phyloP scores from a whole-genome alignment of 1,139 yeast genomes.

The Saccharomycopsis crataegensis region DNA sequence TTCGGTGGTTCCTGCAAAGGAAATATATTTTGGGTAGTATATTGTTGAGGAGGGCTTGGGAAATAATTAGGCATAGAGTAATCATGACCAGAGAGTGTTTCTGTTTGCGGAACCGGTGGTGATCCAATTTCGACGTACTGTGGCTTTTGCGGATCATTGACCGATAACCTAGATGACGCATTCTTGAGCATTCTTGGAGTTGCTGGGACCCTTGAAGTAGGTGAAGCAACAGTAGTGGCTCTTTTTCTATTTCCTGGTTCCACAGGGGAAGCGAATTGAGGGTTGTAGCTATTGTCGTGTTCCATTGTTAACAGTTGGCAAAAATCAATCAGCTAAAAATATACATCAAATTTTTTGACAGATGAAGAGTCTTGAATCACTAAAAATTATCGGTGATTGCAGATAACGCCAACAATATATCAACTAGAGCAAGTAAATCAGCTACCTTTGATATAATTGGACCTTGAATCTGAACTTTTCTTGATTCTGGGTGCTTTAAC shows the following conservation, averaged over 20 bases:
- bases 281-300: neutral
- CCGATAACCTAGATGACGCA: conserved; percentile 26
- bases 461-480: too few relatives aligned
- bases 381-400: neutral
- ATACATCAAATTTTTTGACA: neutral
- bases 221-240: conserved; percentile 14
- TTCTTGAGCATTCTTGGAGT: conserved; percentile 75
- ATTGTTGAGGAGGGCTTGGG: conserved; percentile 20
- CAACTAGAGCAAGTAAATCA: neutral
- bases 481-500: too few relatives aligned
- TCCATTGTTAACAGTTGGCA: neutral
- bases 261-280: neutral
- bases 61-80: conserved; percentile 20
- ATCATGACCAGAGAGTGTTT: conserved; percentile 6
- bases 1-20: conserved; percentile 18
- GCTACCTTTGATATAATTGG: neutral
- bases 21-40: neutral
- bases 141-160: conserved; percentile 23
- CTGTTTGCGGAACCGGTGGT: conserved; percentile 18
- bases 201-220: conserved; percentile 45
- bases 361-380: neutral
- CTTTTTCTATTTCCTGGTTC: conserved; percentile 6
- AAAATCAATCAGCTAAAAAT: neutral
- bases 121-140: conserved; percentile 20
- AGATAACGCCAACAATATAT: neutral